Evolutionary conservation across 768 basidiomycete genomes (phyloP).

Genomic region (Imleria badia): DNA sequence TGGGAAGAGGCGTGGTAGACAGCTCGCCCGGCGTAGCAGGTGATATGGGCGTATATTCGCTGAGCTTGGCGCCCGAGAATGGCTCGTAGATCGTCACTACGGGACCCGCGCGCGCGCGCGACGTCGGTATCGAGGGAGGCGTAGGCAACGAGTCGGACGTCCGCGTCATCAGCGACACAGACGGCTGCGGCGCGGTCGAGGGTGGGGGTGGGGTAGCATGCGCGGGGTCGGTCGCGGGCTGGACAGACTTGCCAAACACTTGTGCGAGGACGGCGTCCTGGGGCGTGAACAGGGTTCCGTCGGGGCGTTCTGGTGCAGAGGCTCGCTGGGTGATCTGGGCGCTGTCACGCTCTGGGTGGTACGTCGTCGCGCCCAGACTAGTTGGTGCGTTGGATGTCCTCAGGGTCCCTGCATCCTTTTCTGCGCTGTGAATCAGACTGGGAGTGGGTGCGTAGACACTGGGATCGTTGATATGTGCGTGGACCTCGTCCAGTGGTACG

Average conservation of each 20-base stretch:
- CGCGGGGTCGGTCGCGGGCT: neutral
- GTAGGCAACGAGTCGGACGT: conserved; percentile 16
- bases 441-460: conserved; percentile 19
- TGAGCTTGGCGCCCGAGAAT: conserved; percentile 30
- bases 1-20: conserved; percentile 6
- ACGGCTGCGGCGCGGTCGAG: conserved; percentile 8
- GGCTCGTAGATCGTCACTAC: conserved; percentile 32
- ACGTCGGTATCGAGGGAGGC: conserved; percentile 5
- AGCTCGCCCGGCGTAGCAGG: conserved; percentile 5
- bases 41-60: conserved; percentile 14
- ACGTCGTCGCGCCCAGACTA: conserved; percentile 3
- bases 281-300: conserved; percentile 42
- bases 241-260: conserved; percentile 19
- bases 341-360: neutral
- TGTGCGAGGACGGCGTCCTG: conserved; percentile 65
- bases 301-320: neutral
- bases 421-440: conserved; percentile 16
- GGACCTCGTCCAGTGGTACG: conserved; percentile 23
- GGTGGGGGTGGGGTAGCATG: neutral
- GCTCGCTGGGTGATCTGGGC: neutral
- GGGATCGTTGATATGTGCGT: conserved; percentile 26
- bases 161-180: conserved; percentile 12
- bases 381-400: conserved; percentile 10
- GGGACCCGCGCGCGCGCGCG: conserved; percentile 1
- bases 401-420: conserved; percentile 7